Conservation (phyloP, 2,329 filamentous ascomycete genomes). For the Cladosporium velox region DNA sequence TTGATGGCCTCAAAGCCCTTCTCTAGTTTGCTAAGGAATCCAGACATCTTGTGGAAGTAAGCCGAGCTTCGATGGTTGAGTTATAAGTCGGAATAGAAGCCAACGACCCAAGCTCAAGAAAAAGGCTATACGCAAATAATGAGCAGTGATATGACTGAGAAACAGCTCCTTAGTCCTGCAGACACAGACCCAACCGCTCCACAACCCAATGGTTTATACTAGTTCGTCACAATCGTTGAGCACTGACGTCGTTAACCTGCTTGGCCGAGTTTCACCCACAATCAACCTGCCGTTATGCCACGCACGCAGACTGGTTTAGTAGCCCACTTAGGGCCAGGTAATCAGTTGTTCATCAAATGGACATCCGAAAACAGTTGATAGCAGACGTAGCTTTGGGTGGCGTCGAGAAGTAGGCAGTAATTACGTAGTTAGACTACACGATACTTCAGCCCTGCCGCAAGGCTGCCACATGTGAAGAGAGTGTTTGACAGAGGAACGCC, state of each 20-base stretch:
- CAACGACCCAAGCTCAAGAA: not conserved
- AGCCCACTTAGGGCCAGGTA: constrained; percentile 2
- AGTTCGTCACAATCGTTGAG: constrained; percentile 9
- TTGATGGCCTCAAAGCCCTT: constrained; percentile 19
- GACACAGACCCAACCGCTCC: not conserved
- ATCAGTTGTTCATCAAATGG: not conserved
- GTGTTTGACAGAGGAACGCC: not conserved
- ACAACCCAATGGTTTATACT: not conserved
- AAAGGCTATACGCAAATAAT: not conserved
- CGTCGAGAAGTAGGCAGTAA: not conserved
- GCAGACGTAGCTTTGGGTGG: not conserved
- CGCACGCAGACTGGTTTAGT: not conserved
- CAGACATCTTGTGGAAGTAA: constrained; percentile 1
- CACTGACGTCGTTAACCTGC: constrained; percentile 12
- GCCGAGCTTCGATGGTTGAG: not conserved
- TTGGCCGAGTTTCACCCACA: constrained; percentile 18
- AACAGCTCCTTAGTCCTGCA: not conserved
- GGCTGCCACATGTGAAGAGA: constrained; percentile 2
- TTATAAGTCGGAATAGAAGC: not conserved
- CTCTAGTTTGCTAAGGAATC: constrained; percentile 16
- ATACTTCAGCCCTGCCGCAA: constrained; percentile 11
- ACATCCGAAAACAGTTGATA: not conserved
- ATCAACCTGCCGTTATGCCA: constrained; percentile 1
- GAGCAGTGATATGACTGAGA: not conserved
- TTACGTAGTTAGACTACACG: not conserved